Base-by-base conservation (phyloP, 129 eudicot genomes). In the Lactuca saligna region DNA sequence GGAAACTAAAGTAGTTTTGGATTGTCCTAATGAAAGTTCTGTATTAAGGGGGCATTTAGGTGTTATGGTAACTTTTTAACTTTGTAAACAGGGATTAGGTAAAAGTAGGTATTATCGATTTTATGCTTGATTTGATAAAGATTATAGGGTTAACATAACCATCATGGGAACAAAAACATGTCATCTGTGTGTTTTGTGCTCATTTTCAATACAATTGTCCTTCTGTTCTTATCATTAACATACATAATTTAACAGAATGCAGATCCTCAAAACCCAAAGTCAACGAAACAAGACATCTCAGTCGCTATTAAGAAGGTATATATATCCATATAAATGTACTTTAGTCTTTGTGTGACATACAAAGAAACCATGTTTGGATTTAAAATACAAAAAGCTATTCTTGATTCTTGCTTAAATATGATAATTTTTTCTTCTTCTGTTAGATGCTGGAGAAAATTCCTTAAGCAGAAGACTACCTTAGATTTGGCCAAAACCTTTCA, bases 231-330 rank as follows among this genome's bases (percentile, higher is more conserved):
- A 54, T 69, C 42, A 63, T 46, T 65, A 54, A 65, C 72, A 42
- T 3, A 60, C 57, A 34, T 37, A 55, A 61, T 70, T 65, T 46
- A 63, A 48, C 25, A 69, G 81, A 77, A 63, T 77, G 72, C 75
- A 72, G 69, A 77, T 77, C 20, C 75, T 81, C 48, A 84, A 81
- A 73, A 81, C 86, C 54, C 14, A 82, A 57, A 82, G 91, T 32
- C 94, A 87, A 72, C 77, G 86, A 57, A 85, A 94, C 77, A 88
- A 85, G 57, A 71, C 83, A 56, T 84, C 87, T 78, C 93, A 85
- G 57, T 85, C 91, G 5, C 57, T 89, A 59, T 32, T 76, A 70
- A 82, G 91, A 57, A 85, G 97, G 97, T 80, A 78, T 55, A 78
- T 55, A 16, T 53, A 48, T 39, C 11, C 74, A 48, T 70, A 35